phyloP scores from a whole-genome alignment of 441 rosid genomes.

The Jatropha multifida region DNA sequence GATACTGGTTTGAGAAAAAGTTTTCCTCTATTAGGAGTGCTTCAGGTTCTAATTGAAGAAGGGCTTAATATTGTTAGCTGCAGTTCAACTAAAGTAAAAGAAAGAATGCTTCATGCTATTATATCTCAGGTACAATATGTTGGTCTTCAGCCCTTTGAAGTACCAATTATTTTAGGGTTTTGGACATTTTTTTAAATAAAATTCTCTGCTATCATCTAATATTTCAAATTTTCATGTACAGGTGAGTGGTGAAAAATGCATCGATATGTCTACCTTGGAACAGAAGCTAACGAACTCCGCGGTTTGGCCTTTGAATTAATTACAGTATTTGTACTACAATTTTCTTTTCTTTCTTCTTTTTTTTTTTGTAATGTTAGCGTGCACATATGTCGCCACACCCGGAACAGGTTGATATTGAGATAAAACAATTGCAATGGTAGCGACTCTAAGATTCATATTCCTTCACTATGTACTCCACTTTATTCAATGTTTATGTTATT shows the following conservation, averaged over 20 bases:
- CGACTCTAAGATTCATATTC: too few relatives aligned
- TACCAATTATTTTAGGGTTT: neutral
- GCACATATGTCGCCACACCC: too few relatives aligned
- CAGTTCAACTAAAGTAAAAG: conserved; percentile 33
- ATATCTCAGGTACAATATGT: conserved; percentile 33
- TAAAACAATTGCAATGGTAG: too few relatives aligned
- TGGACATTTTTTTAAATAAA: neutral
- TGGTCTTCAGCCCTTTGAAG: neutral
- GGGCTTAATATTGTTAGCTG: conserved; percentile 38
- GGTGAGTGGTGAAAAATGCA: conserved; percentile 27
- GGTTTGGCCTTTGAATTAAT: neutral
- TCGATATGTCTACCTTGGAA: conserved; percentile 24
- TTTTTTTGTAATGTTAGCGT: too few relatives aligned
- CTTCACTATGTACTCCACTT: too few relatives aligned
- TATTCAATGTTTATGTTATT: too few relatives aligned
- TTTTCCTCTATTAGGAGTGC: conserved; percentile 38
- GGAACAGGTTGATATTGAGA: too few relatives aligned
- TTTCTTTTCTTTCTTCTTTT: too few relatives aligned
- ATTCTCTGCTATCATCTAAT: neutral
- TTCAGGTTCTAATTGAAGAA: conserved; percentile 31
- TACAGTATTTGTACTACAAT: too few relatives aligned
- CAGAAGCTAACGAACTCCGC: conserved; percentile 23
- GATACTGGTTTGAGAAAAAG: conserved; percentile 26
- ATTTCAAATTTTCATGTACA: neutral
- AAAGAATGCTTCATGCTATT: conserved; percentile 38